These are phyloP conservation scores for Mucor irregularis DNA, from an alignment of 371 early-diverging fungal genomes.

Conservation along the genomic window DNA sequence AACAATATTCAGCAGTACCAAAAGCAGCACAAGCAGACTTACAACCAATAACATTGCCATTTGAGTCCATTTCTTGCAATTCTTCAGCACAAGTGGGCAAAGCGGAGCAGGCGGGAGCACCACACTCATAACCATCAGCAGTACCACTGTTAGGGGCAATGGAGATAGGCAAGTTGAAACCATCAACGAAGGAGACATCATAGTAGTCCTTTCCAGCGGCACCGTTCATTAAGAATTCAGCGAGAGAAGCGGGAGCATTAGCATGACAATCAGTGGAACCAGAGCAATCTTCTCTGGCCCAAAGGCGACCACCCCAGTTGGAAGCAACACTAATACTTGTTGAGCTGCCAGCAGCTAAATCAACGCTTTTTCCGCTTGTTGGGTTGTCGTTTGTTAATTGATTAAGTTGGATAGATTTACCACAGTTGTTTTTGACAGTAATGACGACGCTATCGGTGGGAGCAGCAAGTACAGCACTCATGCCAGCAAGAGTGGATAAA, in stretches of 20 bases:
- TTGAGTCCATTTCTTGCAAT: slow-evolving; percentile 26
- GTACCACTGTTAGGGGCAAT: slow-evolving; percentile 26
- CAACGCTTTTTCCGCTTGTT: neutral
- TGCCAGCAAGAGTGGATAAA: slow-evolving; percentile 19
- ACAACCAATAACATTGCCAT: slow-evolving; percentile 35
- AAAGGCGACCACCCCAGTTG: slow-evolving; percentile 46
- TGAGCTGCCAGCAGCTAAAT: slow-evolving; percentile 24
- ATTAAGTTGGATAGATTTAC: slow-evolving; percentile 25
- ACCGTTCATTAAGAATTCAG: slow-evolving; percentile 27
- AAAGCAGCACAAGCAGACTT: slow-evolving; percentile 28
- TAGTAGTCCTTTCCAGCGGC: slow-evolving; percentile 29
- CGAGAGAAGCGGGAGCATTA: slow-evolving; percentile 36
- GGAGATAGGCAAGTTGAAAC: slow-evolving; percentile 35
- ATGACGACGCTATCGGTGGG: slow-evolving; percentile 31
- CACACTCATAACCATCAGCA: slow-evolving; percentile 30
- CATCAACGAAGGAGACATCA: slow-evolving; percentile 43
- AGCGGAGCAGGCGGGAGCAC: slow-evolving; percentile 27
- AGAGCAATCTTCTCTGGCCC: slow-evolving; percentile 39
- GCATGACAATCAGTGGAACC: slow-evolving; percentile 24
- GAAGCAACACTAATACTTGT: slow-evolving; percentile 12
- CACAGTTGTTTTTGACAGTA: slow-evolving; percentile 42
- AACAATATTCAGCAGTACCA: slow-evolving; percentile 28
- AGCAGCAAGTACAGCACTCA: slow-evolving; percentile 32
- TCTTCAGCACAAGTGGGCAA: slow-evolving; percentile 34
- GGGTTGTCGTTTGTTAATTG: slow-evolving; percentile 34